Base-by-base conservation (phyloP, 257 asterid genomes). In the Salvia hispanica region DNA sequence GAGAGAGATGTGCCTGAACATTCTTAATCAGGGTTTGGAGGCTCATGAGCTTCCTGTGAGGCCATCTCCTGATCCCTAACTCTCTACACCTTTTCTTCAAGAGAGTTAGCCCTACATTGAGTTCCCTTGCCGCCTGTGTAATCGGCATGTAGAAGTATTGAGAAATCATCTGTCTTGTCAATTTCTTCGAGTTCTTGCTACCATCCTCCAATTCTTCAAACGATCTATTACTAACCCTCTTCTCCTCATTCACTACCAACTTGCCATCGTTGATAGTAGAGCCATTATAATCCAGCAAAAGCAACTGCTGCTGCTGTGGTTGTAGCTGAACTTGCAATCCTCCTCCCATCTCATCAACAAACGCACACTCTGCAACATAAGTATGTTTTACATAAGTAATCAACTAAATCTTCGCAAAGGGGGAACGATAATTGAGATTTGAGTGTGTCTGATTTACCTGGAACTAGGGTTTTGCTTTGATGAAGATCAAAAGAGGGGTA, bases 1-100 rank as follows among this genome's bases (percentile, higher is more conserved):
- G 70, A 39, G 33, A 2, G 53, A 3, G 6, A 7, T 11, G 4
- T 71, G 83, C 97, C 90, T 90, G 86, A 44, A 90, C 95, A 75
- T 90, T 90, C 34, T 83, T 81, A 69, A 93, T 90, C 61, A 93
- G 87, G 82, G 95, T 81, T 83, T 93, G 85, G 0, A 93, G 86
- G 79, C 99, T 93, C 87, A 75, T 85, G 79, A 93, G 79, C 78
- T 93, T 93, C 18, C 99, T 46, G 9, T 90, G 96, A 0, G 99
- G 99, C 96, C 99, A 93, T 55, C 99, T 79, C 4, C 78, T 66
- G 34, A 93, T 90, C 0, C 99, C 97, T 62, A 93, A 63, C 12
- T 90, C 95, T 16, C 99, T 72, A 21, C 97, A 93, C 74, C 97
- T 81, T 72, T 88, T 93, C 85, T 93, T 93, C 69, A 93, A 61